Percentiles rank a stretch among this genome's conserved stretches.
Evolutionary conservation across 257 asterid genomes (phyloP).

Genomic region (Plectranthus barbatus): DNA sequence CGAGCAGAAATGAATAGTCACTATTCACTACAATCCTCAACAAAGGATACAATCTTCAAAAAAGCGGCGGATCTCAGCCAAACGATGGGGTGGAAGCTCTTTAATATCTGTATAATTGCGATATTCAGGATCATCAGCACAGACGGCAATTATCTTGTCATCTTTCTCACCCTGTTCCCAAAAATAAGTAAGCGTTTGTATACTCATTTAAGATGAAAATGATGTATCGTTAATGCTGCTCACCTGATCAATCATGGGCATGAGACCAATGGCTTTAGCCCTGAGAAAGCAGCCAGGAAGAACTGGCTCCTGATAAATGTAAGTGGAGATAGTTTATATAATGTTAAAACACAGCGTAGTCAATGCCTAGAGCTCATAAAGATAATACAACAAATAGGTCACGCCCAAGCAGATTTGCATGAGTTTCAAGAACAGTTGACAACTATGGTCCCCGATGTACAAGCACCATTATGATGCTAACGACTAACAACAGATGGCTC

Average conservation of each 20-base stretch:
- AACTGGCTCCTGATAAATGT: conserved; percentile 72
- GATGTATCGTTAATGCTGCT: not conserved
- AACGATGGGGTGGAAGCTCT: conserved; percentile 87
- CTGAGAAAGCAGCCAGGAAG: conserved; percentile 93
- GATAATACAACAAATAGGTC: not conserved
- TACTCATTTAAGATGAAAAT: not conserved
- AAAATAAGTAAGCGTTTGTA: conserved; percentile 1
- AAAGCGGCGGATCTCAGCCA: conserved; percentile 90
- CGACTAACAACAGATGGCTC: not conserved
- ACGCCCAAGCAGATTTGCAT: not conserved
- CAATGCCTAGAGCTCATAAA: not conserved
- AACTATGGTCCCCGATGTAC: not conserved
- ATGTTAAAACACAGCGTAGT: not conserved
- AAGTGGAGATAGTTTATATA: conserved; percentile 5
- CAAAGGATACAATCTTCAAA: conserved; percentile 91
- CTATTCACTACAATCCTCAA: not conserved
- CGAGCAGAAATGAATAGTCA: not conserved
- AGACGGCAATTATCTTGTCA: conserved; percentile 93
- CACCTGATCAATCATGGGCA: conserved; percentile 99
- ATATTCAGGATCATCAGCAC: conserved; percentile 95
- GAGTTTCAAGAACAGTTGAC: not conserved
- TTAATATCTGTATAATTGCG: conserved; percentile 62
- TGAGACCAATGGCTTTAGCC: conserved; percentile 91
- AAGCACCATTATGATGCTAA: not conserved
- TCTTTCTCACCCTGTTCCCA: conserved; percentile 74